These are phyloP conservation scores for Marasmius fiardii DNA, from an alignment of 1,284 basidiomycete genomes.

Conservation along the genomic window DNA sequence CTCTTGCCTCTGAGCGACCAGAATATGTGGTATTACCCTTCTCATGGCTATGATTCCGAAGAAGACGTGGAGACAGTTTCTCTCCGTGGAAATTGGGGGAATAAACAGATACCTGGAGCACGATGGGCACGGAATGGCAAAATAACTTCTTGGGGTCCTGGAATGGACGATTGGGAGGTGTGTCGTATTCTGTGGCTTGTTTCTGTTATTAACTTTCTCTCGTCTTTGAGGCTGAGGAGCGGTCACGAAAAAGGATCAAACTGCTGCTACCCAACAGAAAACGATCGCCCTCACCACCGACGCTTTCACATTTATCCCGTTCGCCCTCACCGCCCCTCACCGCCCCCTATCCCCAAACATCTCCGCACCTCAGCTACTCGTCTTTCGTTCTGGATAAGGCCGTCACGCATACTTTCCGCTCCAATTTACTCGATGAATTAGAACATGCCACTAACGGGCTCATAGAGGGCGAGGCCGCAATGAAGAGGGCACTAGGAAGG, in stretches of 20 bases:
- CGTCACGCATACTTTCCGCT: conserved; percentile 78
- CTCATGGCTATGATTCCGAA: conserved; percentile 60
- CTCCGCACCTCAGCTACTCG: conserved; percentile 69
- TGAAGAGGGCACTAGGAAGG: conserved; percentile 69
- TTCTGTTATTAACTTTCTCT: conserved; percentile 11
- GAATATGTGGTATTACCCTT: conserved; percentile 77
- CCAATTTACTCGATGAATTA: conserved; percentile 69
- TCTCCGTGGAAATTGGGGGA: conserved; percentile 74
- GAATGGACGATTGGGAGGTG: conserved; percentile 81
- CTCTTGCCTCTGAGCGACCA: conserved; percentile 61
- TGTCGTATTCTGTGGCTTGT: conserved; percentile 21
- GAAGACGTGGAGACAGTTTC: conserved; percentile 45
- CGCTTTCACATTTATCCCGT: conserved; percentile 51
- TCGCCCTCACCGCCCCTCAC: conserved; percentile 55
- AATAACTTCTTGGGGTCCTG: conserved; percentile 74
- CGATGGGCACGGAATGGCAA: conserved; percentile 77
- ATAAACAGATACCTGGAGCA: conserved; percentile 63
- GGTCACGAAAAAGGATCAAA: conserved; percentile 74
- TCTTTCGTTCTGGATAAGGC: conserved; percentile 81
- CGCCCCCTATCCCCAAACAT: conserved; percentile 68
- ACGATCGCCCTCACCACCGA: conserved; percentile 56
- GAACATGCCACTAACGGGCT: conserved; percentile 75
- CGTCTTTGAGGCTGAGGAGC: conserved; percentile 61
- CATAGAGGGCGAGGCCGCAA: conserved; percentile 71
- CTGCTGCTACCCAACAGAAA: conserved; percentile 54